Evolutionary conservation across 2,329 filamentous ascomycete genomes (phyloP).

Genomic region (Clathrospora elynae): DNA sequence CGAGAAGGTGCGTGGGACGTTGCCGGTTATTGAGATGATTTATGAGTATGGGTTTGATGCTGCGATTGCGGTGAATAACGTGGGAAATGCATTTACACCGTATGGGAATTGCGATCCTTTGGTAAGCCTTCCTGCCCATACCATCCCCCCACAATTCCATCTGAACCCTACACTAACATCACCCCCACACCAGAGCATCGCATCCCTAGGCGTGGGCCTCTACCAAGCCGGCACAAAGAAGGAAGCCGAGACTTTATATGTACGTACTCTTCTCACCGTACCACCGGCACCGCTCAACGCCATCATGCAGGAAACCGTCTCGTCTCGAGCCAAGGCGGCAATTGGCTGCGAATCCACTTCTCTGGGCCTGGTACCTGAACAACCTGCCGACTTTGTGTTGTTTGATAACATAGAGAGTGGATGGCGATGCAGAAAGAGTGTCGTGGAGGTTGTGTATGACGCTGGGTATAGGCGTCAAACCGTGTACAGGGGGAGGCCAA

Average conservation of each 20-base stretch:
- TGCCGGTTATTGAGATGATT: slow-evolving; percentile 66
- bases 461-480: slow-evolving; percentile 41
- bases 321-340: slow-evolving; percentile 49
- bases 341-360: slow-evolving; percentile 49
- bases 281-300: slow-evolving; percentile 22
- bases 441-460: slow-evolving; percentile 55
- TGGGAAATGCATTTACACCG: slow-evolving; percentile 76
- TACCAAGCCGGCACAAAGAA: slow-evolving; percentile 68
- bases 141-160: too few species aligned
- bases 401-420: slow-evolving; percentile 46
- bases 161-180: too few species aligned
- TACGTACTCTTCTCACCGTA: slow-evolving; percentile 40
- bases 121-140: slow-evolving; percentile 33
- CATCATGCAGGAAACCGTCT: slow-evolving; percentile 55
- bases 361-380: slow-evolving; percentile 42
- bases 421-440: slow-evolving; percentile 51
- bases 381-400: slow-evolving; percentile 52
- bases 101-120: slow-evolving; percentile 71
- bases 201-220: slow-evolving; percentile 62
- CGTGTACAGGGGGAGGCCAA: slow-evolving; percentile 34
- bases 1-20: slow-evolving; percentile 60
- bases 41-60: slow-evolving; percentile 62
- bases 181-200: slow-evolving; percentile 3
- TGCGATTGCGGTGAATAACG: slow-evolving; percentile 71
- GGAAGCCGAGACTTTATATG: slow-evolving; percentile 64